phyloP scores from a whole-genome alignment of 2,329 filamentous ascomycete species.

The Aureobasidium sp. region DNA sequence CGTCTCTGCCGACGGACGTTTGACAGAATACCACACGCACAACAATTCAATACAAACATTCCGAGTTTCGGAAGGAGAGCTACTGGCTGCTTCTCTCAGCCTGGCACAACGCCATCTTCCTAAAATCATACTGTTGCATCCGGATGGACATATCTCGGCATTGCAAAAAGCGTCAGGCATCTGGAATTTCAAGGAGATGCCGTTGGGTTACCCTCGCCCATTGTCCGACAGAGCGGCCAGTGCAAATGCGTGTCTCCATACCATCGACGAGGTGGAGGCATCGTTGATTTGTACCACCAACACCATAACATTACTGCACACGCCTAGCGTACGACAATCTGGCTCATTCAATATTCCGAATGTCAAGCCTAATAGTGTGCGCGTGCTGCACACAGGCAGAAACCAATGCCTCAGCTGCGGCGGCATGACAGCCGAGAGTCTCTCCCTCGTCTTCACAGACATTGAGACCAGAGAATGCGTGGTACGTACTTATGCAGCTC shows the following conservation, averaged over 20 bases:
- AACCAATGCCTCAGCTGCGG: not conserved
- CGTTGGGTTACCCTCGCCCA: not conserved
- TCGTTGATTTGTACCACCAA: constrained; percentile 6
- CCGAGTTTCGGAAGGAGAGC: constrained; percentile 20
- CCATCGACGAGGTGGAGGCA: constrained; percentile 6
- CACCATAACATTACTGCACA: constrained; percentile 5
- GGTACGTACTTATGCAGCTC: constrained; percentile 55
- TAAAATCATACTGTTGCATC: not conserved
- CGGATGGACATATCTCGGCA: constrained; percentile 8
- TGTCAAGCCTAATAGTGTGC: constrained; percentile 52
- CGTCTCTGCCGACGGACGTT: constrained; percentile 56
- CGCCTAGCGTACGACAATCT: constrained; percentile 4
- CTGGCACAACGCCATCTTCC: constrained; percentile 4
- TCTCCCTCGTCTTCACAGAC: constrained; percentile 59
- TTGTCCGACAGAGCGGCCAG: not conserved
- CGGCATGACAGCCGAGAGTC: constrained; percentile 41
- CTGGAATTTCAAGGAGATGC: constrained; percentile 8
- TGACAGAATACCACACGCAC: constrained; percentile 52
- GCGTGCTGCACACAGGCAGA: constrained; percentile 47
- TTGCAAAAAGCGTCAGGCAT: constrained; percentile 8
- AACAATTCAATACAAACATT: constrained; percentile 20
- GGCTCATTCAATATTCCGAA: constrained; percentile 48
- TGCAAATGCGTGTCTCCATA: not conserved
- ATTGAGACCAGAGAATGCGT: constrained; percentile 55
- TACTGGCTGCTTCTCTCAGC: constrained; percentile 7